Evolutionary conservation across 768 basidiomycete genomes (phyloP).

Genomic region (Rubroboletus pulcherrimus): DNA sequence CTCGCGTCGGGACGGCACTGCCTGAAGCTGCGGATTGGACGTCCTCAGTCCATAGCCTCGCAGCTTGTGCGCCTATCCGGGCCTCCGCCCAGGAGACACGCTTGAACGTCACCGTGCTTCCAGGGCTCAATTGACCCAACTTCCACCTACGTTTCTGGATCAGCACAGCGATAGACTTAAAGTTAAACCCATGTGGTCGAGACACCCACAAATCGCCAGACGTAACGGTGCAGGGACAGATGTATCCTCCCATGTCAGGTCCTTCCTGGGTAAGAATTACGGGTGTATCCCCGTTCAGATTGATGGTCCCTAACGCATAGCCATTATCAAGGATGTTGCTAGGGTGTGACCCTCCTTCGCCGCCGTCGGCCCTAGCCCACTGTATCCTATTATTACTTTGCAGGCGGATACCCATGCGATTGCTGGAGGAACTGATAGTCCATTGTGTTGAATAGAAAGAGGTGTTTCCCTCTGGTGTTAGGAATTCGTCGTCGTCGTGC

Average conservation of each 20-base stretch:
- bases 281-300: conserved; percentile 68
- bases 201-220: conserved; percentile 45
- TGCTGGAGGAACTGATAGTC: conserved; percentile 54
- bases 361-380: conserved; percentile 56
- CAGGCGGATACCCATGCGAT: conserved; percentile 62
- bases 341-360: conserved; percentile 66
- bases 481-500: conserved; percentile 55
- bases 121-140: conserved; percentile 60
- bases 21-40: conserved; percentile 13
- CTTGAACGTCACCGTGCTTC: conserved; percentile 50
- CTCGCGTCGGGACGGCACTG: background rate
- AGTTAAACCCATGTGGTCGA: background rate
- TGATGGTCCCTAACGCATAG: conserved; percentile 52
- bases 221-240: conserved; percentile 53
- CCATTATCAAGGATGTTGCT: conserved; percentile 64
- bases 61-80: conserved; percentile 20
- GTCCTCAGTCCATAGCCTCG: conserved; percentile 31
- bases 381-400: conserved; percentile 40
- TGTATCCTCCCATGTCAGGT: conserved; percentile 61
- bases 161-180: background rate
- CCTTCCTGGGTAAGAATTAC: conserved; percentile 61
- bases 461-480: conserved; percentile 44
- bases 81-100: conserved; percentile 45
- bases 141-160: conserved; percentile 51
- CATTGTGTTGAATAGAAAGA: conserved; percentile 51